Conservation (phyloP, 108 stramenopile genomes). For the Nitzschia sp. region DNA sequence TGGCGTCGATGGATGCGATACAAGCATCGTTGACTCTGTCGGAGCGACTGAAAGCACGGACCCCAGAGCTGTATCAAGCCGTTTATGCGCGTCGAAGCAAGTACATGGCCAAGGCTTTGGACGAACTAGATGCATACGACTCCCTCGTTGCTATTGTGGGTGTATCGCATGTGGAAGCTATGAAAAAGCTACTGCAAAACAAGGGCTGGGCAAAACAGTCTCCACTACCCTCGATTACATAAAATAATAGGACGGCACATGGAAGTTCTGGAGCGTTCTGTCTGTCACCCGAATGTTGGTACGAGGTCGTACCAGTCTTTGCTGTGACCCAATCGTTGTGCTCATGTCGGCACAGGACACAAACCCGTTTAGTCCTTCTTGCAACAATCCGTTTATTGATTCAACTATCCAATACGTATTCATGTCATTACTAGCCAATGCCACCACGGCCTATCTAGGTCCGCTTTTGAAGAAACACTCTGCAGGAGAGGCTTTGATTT, state of each 20-base stretch:
- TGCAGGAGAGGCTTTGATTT: constrained; percentile 23
- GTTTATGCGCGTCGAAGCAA: constrained; percentile 73
- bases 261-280: neutral
- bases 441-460: constrained; percentile 25
- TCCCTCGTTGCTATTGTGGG: constrained; percentile 74
- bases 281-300: neutral
- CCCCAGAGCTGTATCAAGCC: constrained; percentile 70
- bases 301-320: neutral
- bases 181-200: constrained; percentile 54
- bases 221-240: too few relatives aligned
- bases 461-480: constrained; percentile 39
- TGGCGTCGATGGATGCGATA: too few relatives aligned
- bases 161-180: constrained; percentile 72
- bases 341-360: neutral
- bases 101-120: constrained; percentile 76
- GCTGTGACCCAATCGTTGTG: neutral
- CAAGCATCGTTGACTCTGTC: constrained; percentile 31
- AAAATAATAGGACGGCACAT: constrained; percentile 1
- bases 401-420: neutral
- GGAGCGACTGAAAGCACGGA: constrained; percentile 40
- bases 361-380: neutral
- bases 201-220: constrained; percentile 52
- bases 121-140: constrained; percentile 46
- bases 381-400: neutral
- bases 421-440: constrained; percentile 32